phyloP scores from a whole-genome alignment of 768 basidiomycete species.

The Suillus clintonianus region DNA sequence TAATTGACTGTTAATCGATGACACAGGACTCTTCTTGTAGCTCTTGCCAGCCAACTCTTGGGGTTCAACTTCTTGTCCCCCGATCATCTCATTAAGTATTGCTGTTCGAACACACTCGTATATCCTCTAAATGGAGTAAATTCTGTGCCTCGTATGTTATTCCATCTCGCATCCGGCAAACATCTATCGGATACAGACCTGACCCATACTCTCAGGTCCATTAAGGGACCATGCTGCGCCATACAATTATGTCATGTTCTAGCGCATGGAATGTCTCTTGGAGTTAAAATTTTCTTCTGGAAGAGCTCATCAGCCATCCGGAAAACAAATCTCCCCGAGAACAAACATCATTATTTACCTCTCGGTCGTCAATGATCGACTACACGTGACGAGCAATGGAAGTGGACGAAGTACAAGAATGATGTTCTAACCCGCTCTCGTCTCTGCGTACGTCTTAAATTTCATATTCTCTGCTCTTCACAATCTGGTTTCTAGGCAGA shows the following conservation, averaged over 20 bases:
- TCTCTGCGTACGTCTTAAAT: not conserved
- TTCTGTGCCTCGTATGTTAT: constrained; percentile 28
- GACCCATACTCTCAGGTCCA: constrained; percentile 23
- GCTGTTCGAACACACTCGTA: constrained; percentile 11
- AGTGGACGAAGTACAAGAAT: constrained; percentile 11
- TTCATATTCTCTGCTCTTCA: not conserved
- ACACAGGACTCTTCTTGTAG: constrained; percentile 10
- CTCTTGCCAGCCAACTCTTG: not conserved
- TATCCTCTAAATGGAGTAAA: constrained; percentile 17
- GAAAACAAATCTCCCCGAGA: constrained; percentile 21
- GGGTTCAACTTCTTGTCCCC: constrained; percentile 23
- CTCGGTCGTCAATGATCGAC: constrained; percentile 26
- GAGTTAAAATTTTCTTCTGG: constrained; percentile 19
- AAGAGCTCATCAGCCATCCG: constrained; percentile 28
- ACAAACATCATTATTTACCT: constrained; percentile 22
- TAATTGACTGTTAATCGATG: constrained; percentile 24
- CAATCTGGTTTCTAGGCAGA: constrained; percentile 2
- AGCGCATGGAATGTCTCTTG: constrained; percentile 21
- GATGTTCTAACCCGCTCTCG: not conserved
- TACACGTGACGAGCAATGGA: constrained; percentile 35
- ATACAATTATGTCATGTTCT: constrained; percentile 26
- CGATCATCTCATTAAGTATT: constrained; percentile 19
- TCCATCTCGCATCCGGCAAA: constrained; percentile 25
- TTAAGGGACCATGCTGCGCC: constrained; percentile 31
- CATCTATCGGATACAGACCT: constrained; percentile 25